Evolutionary conservation across 2,329 filamentous ascomycete genomes (phyloP), one percentile per base, ranked within the genome.

Genomic region (Triangularia verruculosa): DNA sequence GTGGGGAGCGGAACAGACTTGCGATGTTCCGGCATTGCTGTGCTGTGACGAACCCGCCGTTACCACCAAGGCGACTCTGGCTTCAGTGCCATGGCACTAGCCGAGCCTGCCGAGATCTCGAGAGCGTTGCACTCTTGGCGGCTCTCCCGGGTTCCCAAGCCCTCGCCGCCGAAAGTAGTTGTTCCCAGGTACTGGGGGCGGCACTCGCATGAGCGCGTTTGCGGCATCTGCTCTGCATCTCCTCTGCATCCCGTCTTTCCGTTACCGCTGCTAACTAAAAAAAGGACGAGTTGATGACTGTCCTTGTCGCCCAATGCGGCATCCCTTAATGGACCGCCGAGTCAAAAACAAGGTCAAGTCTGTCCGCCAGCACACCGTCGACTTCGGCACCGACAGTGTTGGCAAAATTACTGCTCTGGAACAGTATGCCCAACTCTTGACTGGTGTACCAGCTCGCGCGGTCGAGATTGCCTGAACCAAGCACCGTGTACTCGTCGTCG

Each of bases 381-480:
- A 79, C 73, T 1, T 71, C 70, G 0, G 68, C 64, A 58, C 70
- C 72, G 24, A 80, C 69, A 3, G 61, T 58, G 0, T 53, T 64
- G 3, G 75, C 77, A 53, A 81, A 72, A 0, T 68, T 68, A 1
- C 47, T 59, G 30, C 74, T 76, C 53, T 82, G 76, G 61, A 87
- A 82, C 47, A 87, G 71, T 28, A 95, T 79, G 1, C 91, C 91
- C 22, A 95, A 78, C 76, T 96, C 92, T 75, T 95, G 92, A 74
- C 90, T 93, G 4, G 92, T 95, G 75, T 86, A 93, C 90, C 90
- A 95, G 72, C 90, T 93, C 7, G 92, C 91, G 1, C 91, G 84
- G 76, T 96, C 92, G 82, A 93, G 86, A 73, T 96, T 96, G 1
- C 91, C 91, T 17, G 90, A 93, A 0, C 92, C 92, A 2, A 95